These are phyloP conservation scores for Ammopiptanthus mongolicus DNA, from an alignment of 306 rosid species.

Conservation along the genomic window DNA sequence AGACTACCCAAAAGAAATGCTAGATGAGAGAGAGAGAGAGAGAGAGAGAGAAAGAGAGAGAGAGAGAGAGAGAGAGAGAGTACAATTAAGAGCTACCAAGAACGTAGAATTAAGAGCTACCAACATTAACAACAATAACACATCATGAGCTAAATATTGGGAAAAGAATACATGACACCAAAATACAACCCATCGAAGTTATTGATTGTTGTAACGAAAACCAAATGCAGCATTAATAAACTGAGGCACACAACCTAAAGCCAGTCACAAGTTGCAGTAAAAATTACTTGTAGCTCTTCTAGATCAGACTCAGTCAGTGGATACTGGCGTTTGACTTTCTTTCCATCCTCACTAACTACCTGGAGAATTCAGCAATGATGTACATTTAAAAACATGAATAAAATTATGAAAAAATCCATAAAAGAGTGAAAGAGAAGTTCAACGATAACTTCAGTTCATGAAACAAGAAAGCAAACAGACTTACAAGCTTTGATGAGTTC, in stretches of 20 bases:
- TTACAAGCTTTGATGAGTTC: slow-evolving; percentile 88
- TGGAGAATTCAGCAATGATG: slow-evolving; percentile 34
- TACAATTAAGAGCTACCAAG: no score
- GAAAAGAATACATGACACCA: background rate
- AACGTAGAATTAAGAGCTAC: background rate
- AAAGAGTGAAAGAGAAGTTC: background rate
- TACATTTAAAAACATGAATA: slow-evolving; percentile 4
- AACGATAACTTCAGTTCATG: background rate
- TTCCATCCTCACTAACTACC: slow-evolving; percentile 93
- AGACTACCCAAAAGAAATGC: slow-evolving; percentile 44
- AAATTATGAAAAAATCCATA: slow-evolving; percentile 3
- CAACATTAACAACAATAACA: slow-evolving; percentile 14
- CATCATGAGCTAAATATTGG: background rate
- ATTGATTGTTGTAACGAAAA: slow-evolving; percentile 1
- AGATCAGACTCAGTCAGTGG: slow-evolving; percentile 71
- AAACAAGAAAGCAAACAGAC: slow-evolving; percentile 26
- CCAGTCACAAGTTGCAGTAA: slow-evolving; percentile 5
- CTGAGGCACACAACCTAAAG: background rate
- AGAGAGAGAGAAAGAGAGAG: background rate
- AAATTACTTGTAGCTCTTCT: slow-evolving; percentile 88
- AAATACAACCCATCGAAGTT: background rate
- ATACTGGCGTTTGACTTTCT: slow-evolving; percentile 76
- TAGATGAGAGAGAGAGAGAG: background rate
- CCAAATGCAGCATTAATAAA: slow-evolving; percentile 14
- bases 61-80: background rate